Base-by-base conservation (phyloP, 2,329 filamentous ascomycete genomes). In the Mollisia scopiformis region DNA sequence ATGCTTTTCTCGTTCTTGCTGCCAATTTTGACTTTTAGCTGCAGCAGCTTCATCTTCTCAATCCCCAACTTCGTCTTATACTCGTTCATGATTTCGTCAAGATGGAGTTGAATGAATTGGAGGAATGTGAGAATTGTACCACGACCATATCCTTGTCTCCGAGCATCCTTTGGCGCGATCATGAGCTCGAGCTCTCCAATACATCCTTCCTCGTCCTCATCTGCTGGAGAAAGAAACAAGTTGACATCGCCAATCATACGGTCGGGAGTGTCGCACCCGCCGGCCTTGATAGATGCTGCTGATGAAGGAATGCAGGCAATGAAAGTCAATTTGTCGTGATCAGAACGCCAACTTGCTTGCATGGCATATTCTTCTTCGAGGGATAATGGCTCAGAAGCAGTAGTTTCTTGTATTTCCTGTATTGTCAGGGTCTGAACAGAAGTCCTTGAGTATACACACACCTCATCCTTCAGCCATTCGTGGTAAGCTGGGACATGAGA, bases 321-420 rank as follows among this genome's bases (percentile, higher is more conserved):
- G 69, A 97, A 98, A 0, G 94, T 98, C 63, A 98, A 76, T 77
- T 98, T 98, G 76, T 98, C 93, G 27, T 79, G 76, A 43, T 95
- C 91, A 21, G 78, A 79, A 37, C 93, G 88, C 94, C 94, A 98
- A 65, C 88, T 92, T n/a, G 79, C 78, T 75, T 97, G 94, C 88
- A 97, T 98, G 53, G 86, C 84, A 75, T 95, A 92, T 79, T 98
- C 94, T 72, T 97, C 89, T 0, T 86, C 80, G 0, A 97, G 80
- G 0, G 84, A 88, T 54, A 98, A 82, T 0, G 89, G 91, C 64
- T 97, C 93, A 0, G 93, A 97, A 1, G 94, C 93, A 0, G 94
- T 98, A 57, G 90, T 89, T 75, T 87, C 81, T 78, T 90, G 93
- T 39, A 97, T 90, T 50, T 87, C 84, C 87, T 91, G 62, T 11